Evolutionary conservation across 768 basidiomycete genomes (phyloP), one percentile per base, ranked within the genome.

Genomic region (Boletus huronensis): DNA sequence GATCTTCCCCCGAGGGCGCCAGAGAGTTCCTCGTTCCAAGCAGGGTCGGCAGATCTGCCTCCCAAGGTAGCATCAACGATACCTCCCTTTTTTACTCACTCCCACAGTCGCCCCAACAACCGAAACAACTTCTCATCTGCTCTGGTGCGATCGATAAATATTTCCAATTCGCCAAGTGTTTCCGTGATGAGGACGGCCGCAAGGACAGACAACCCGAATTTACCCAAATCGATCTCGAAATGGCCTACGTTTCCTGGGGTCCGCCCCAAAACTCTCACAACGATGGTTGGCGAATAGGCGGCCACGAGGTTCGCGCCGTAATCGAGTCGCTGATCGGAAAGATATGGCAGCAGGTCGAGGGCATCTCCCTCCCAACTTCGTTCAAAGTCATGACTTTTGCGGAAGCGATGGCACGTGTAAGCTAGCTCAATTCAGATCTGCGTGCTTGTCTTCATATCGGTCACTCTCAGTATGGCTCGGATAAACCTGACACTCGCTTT

Each of bases 181-280:
- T 98, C 78, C 83, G 95, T 42, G 95, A 98, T 70, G 95, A 98
- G 71, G 93, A 92, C 65, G 93, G 94, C 5, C 81, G 95, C 53
- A 94, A 90, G 71, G 95, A 98, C 69, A 81, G 95, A 41, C 95
- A 98, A 66, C 94, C 95, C 0, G 95, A 98, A 70, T 98, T 98
- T 72, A 98, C 95, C 21, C 95, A 98, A 74, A 78, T 98, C 57
- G 95, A 98, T 82, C 72, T 98, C 58, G 95, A 98, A 74, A 95
- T 97, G 90, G 93, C 89, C 2, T 98, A 89, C 72, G 86, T 95
- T 17, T 87, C 88, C 8, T 97, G 95, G 85, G 87, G 87, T 46
- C 60, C 64, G 3, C 51, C 54, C 16, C 9, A 19, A 10, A 10
- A 46, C 17, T 48, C 66, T 41, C 59, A 65, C 31, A 36, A 53